Evolutionary conservation across 257 asterid genomes (phyloP).

Genomic region (Parsonsia alboflavescens): DNA sequence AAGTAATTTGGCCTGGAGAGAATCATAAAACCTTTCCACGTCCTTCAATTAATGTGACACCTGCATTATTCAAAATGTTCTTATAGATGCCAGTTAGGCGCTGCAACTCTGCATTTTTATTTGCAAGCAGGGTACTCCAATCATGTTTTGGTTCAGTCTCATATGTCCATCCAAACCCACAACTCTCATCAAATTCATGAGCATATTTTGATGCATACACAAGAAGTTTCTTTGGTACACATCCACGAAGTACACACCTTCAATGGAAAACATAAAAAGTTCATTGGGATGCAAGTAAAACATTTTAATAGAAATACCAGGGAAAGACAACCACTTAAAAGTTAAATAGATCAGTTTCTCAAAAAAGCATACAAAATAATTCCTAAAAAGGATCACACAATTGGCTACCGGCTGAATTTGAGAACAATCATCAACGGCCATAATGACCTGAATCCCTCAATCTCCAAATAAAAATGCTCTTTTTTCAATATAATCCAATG

Average conservation of each 20-base stretch:
- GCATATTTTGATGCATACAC: slow-evolving; percentile 88
- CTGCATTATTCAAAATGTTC: slow-evolving; percentile 69
- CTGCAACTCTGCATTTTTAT: slow-evolving; percentile 88
- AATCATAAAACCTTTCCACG: slow-evolving; percentile 81
- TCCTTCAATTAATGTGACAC: slow-evolving; percentile 72
- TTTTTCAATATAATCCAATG: not conserved
- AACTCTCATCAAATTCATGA: slow-evolving; percentile 92
- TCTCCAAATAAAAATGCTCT: not conserved
- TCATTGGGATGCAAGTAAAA: not conserved
- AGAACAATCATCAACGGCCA: not conserved
- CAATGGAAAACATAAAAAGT: slow-evolving; percentile 13
- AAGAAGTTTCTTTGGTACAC: slow-evolving; percentile 91
- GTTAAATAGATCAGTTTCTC: not conserved
- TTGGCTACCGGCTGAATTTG: not conserved
- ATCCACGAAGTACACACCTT: slow-evolving; percentile 99
- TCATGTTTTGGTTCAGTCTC: slow-evolving; percentile 90
- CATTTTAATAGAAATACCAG: not conserved
- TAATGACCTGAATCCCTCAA: not conserved
- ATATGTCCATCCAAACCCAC: slow-evolving; percentile 88
- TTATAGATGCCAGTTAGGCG: slow-evolving; percentile 89
- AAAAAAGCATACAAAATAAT: not conserved
- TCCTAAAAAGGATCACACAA: not conserved
- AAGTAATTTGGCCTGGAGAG: not conserved
- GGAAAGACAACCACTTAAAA: not conserved
- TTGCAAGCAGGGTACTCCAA: slow-evolving; percentile 88